phyloP scores from a whole-genome alignment of 495 filamentous ascomycete genomes.

The Penicillium macrosclerotiorum region DNA sequence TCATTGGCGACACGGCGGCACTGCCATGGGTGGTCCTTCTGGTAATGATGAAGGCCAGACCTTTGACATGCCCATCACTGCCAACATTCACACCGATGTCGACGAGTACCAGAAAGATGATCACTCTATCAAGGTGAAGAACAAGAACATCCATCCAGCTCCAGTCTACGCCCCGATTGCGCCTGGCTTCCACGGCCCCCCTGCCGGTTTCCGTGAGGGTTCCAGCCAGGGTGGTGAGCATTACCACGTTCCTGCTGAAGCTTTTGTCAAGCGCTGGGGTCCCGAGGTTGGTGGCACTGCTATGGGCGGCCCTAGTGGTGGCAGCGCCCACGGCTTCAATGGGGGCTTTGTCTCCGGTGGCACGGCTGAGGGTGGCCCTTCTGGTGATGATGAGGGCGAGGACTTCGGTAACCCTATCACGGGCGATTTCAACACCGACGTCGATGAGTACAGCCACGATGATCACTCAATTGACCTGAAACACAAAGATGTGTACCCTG shows the following conservation, averaged over 20 bases:
- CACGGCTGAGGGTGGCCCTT: conserved; percentile 23
- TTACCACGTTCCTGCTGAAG: conserved; percentile 7
- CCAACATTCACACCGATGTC: conserved; percentile 15
- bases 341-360: conserved; percentile 9
- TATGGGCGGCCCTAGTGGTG: conserved; percentile 13
- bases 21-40: conserved; percentile 23
- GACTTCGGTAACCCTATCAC: conserved; percentile 8
- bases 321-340: conserved; percentile 2
- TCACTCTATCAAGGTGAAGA: conserved; percentile 28
- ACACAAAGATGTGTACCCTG: conserved; percentile 14
- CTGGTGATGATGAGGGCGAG: conserved; percentile 18
- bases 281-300: conserved; percentile 12
- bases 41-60: conserved; percentile 32
- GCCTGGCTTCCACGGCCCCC: background rate
- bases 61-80: conserved; percentile 23
- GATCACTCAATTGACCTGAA: conserved; percentile 23
- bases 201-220: conserved; percentile 2
- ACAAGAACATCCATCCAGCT: conserved; percentile 15
- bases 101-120: conserved; percentile 27
- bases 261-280: conserved; percentile 17
- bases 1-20: conserved; percentile 13
- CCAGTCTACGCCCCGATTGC: conserved; percentile 1
- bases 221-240: background rate
- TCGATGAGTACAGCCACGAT: conserved; percentile 22
- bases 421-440: conserved; percentile 7